Evolutionary conservation across 2,329 filamentous ascomycete species (phyloP).

Genomic region (Dothistroma pini): DNA sequence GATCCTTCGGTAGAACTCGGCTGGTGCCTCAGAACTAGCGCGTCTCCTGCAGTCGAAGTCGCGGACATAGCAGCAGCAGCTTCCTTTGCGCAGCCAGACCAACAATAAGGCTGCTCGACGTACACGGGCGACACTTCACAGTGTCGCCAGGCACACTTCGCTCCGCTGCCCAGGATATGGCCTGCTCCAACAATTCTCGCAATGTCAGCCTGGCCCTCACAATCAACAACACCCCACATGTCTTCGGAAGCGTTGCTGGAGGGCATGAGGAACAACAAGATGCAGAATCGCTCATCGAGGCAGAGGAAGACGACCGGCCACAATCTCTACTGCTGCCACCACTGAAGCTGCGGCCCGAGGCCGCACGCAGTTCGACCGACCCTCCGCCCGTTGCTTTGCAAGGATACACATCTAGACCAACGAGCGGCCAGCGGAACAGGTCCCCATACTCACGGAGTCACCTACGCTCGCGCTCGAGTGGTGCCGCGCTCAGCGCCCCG

Average conservation of each 20-base stretch:
- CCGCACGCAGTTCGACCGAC: slow-evolving; percentile 36
- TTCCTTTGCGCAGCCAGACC: neutral
- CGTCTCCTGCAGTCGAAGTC: neutral
- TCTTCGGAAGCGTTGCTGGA: neutral
- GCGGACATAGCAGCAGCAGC: neutral
- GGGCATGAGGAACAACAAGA: neutral
- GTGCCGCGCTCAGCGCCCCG: slow-evolving; percentile 40
- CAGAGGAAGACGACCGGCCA: slow-evolving; percentile 2
- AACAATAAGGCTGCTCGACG: neutral
- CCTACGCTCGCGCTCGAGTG: slow-evolving; percentile 45
- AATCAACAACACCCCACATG: neutral
- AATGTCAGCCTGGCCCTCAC: slow-evolving; percentile 5
- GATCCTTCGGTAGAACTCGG: too few relatives aligned
- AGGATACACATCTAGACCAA: slow-evolving; percentile 28
- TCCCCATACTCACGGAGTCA: slow-evolving; percentile 48
- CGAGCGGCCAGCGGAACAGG: slow-evolving; percentile 40
- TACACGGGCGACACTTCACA: neutral
- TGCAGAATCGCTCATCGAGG: neutral
- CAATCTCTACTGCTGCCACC: slow-evolving; percentile 2
- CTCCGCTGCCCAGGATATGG: neutral
- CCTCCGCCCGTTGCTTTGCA: slow-evolving; percentile 33
- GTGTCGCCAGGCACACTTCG: slow-evolving; percentile 2
- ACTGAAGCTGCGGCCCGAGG: slow-evolving; percentile 25
- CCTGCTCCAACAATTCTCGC: neutral
- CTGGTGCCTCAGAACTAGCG: too few relatives aligned